Percentiles rank a stretch among this genome's conserved stretches.
phyloP scores from a whole-genome alignment of 2,329 filamentous ascomycete species.

The Falciphora oryzae region DNA sequence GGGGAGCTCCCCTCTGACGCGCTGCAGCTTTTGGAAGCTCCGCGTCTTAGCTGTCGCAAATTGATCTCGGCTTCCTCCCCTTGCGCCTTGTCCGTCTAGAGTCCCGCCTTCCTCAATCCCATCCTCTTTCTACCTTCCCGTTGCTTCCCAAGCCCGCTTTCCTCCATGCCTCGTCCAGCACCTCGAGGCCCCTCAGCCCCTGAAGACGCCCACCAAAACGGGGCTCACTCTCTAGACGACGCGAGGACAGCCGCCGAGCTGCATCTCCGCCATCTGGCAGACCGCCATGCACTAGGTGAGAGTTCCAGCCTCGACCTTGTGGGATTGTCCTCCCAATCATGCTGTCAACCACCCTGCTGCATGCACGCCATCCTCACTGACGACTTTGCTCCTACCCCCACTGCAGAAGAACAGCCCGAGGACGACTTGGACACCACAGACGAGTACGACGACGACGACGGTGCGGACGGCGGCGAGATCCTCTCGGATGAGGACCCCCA shows the following conservation, averaged over 20 bases:
- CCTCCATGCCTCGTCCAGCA: background rate
- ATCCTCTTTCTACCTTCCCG: no score
- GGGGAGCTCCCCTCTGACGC: background rate
- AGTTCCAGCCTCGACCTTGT: background rate
- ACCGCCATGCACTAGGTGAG: background rate
- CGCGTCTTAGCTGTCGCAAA: background rate
- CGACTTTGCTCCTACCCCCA: background rate
- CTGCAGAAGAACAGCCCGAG: slow-evolving; percentile 11
- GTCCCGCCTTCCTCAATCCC: background rate
- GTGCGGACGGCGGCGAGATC: slow-evolving; percentile 5
- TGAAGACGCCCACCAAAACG: background rate
- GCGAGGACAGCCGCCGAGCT: background rate
- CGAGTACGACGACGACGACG: slow-evolving; percentile 7
- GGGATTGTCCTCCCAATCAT: no score
- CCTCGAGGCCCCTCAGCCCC: background rate
- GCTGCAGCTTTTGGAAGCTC: background rate
- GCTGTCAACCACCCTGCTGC: no score
- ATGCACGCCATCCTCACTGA: background rate
- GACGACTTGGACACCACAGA: slow-evolving; percentile 7
- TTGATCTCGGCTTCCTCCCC: background rate
- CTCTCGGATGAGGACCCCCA: slow-evolving; percentile 11
- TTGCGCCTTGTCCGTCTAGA: background rate
- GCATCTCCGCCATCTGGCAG: background rate
- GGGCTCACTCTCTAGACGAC: background rate
- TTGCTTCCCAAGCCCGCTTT: background rate